Percentiles rank a stretch among this genome's conserved stretches.
phyloP scores from a whole-genome alignment of 345 rosid genomes.

The Aquilaria malaccensis region DNA sequence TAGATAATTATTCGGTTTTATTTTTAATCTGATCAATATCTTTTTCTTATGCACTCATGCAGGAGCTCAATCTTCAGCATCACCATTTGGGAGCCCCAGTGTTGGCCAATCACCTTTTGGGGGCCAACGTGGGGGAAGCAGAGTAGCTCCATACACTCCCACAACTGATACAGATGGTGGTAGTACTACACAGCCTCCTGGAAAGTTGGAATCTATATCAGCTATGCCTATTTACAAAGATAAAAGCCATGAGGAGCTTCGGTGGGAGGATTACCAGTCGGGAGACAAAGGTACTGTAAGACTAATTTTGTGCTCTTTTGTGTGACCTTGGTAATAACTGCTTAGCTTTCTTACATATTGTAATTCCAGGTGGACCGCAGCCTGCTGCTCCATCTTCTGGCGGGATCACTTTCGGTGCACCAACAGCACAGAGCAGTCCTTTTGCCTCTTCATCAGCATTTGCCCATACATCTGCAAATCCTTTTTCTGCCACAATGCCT shows the following conservation, averaged over 20 bases:
- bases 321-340: background rate
- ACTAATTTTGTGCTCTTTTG: background rate
- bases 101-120: slow-evolving; percentile 73
- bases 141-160: slow-evolving; percentile 58
- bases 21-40: background rate
- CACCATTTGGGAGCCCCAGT: slow-evolving; percentile 56
- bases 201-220: slow-evolving; percentile 76
- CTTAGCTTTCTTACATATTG: slow-evolving; percentile 5
- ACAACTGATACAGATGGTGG: slow-evolving; percentile 57
- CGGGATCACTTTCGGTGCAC: slow-evolving; percentile 41
- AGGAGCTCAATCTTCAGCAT: slow-evolving; percentile 62
- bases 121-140: slow-evolving; percentile 72
- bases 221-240: slow-evolving; percentile 74
- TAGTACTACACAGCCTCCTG: slow-evolving; percentile 48
- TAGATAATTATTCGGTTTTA: background rate
- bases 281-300: slow-evolving; percentile 82
- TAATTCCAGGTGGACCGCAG: slow-evolving; percentile 64
- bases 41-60: slow-evolving; percentile 20
- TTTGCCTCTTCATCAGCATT: slow-evolving; percentile 41
- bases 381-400: slow-evolving; percentile 56
- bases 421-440: slow-evolving; percentile 43
- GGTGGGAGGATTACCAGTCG: slow-evolving; percentile 92
- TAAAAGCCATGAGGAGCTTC: slow-evolving; percentile 83
- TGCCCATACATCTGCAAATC: slow-evolving; percentile 43
- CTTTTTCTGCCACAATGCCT: slow-evolving; percentile 35